These are phyloP conservation scores for Borealophlyctis nickersoniae DNA, from an alignment of 192 early-diverging fungal species.

Conservation along the genomic window DNA sequence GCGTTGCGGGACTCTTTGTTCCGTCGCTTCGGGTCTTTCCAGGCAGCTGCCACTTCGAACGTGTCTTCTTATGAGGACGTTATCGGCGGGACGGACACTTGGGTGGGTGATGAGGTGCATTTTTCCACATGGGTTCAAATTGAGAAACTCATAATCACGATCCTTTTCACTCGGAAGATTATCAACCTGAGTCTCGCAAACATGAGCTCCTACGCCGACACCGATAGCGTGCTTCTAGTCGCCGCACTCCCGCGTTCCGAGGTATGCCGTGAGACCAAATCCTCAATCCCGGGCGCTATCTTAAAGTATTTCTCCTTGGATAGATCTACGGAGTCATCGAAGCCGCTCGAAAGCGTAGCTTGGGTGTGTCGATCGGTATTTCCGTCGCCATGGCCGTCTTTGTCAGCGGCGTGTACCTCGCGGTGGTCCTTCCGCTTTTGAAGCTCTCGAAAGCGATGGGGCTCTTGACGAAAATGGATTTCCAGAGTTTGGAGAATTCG, in stretches of 20 bases:
- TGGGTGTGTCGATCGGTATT: not conserved
- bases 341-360: not conserved
- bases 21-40: not conserved
- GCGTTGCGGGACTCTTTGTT: not conserved
- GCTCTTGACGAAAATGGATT: too few species aligned
- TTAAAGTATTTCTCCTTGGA: not conserved
- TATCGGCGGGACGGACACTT: not conserved
- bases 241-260: slow-evolving; percentile 1
- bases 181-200: not conserved
- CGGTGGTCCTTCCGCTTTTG: too few species aligned
- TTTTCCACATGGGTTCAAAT: not conserved
- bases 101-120: slow-evolving; percentile 2
- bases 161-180: not conserved
- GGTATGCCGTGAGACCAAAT: not conserved
- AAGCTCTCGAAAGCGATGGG: too few species aligned
- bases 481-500: too few species aligned
- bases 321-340: slow-evolving; percentile 1
- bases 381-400: not conserved
- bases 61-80: not conserved
- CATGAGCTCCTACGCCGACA: not conserved
- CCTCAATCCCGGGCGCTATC: not conserved
- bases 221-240: slow-evolving; percentile 6
- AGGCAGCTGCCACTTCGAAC: not conserved
- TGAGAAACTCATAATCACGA: not conserved
- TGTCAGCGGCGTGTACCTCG: too few species aligned